A percentile compares a stretch with the other conserved stretches of the same genome.
Conservation (phyloP, 495 filamentous ascomycete species). For the Margaritispora aquatica region DNA sequence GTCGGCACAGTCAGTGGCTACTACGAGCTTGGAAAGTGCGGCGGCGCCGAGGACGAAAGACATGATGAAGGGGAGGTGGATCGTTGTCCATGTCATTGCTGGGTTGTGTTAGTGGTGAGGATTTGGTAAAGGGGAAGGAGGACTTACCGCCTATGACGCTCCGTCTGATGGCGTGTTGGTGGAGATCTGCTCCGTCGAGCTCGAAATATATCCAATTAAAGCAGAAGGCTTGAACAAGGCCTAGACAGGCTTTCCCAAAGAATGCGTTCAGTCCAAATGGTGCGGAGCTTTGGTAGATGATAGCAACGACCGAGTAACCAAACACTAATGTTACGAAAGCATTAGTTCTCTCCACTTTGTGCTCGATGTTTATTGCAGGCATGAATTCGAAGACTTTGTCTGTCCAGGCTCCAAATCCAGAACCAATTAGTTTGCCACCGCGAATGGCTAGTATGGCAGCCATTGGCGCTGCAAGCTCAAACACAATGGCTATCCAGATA, state of each 20-base stretch:
- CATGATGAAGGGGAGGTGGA: conserved; percentile 52
- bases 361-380: conserved; percentile 56
- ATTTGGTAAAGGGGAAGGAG: neutral
- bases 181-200: conserved; percentile 48
- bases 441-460: conserved; percentile 29
- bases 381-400: conserved; percentile 46
- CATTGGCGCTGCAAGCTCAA: conserved; percentile 36
- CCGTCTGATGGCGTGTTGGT: conserved; percentile 50
- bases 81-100: conserved; percentile 34
- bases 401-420: conserved; percentile 21
- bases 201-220: conserved; percentile 65
- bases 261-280: conserved; percentile 49
- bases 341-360: conserved; percentile 50
- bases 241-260: conserved; percentile 51
- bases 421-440: conserved; percentile 12
- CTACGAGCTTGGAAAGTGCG: conserved; percentile 45
- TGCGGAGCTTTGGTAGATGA: conserved; percentile 47
- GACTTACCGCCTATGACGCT: conserved; percentile 32
- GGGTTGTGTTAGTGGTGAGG: conserved; percentile 11
- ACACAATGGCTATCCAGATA: conserved; percentile 42
- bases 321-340: conserved; percentile 56
- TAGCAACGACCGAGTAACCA: conserved; percentile 50
- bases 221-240: conserved; percentile 49
- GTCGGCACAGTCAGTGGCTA: conserved; percentile 43
- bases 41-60: conserved; percentile 46